A percentile compares a stretch with the other conserved stretches of the same genome.
These are phyloP conservation scores for Fusarium fujikuroi DNA, from an alignment of 2,329 filamentous ascomycete genomes.

Conservation along the genomic window DNA sequence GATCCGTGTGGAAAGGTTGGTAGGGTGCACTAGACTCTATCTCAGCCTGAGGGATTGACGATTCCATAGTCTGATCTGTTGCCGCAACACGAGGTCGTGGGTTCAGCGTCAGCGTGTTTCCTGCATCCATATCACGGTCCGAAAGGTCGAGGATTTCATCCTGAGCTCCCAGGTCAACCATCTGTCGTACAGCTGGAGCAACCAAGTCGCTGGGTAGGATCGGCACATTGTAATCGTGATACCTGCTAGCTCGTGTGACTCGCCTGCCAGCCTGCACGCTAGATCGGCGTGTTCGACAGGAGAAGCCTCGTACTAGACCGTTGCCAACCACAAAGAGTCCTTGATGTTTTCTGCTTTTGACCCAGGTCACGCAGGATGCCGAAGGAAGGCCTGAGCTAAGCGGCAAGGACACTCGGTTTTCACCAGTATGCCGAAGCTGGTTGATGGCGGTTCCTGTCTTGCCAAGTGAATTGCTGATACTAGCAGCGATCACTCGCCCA, in stretches of 20 bases:
- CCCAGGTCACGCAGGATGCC: conserved; percentile 72
- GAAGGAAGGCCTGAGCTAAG: conserved; percentile 63
- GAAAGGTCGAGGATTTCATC: conserved; percentile 66
- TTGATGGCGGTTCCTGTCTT: conserved; percentile 77
- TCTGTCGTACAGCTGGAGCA: conserved; percentile 65
- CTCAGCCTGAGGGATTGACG: conserved; percentile 79
- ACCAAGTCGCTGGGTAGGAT: conserved; percentile 69
- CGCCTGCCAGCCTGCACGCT: conserved; percentile 64
- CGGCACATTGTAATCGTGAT: conserved; percentile 75
- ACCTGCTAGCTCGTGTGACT: conserved; percentile 65
- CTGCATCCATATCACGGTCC: conserved; percentile 64
- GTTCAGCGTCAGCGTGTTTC: conserved; percentile 64
- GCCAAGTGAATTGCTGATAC: conserved; percentile 78
- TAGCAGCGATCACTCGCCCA: conserved; percentile 76
- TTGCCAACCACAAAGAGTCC: conserved; percentile 73
- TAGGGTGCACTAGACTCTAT: conserved; percentile 97
- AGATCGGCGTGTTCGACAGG: conserved; percentile 65
- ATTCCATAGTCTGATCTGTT: conserved; percentile 63
- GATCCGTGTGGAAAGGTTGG: conserved; percentile 94
- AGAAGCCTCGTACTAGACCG: conserved; percentile 74
- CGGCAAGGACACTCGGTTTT: conserved; percentile 78
- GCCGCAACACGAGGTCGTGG: conserved; percentile 50
- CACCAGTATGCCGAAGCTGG: conserved; percentile 77
- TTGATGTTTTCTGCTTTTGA: conserved; percentile 70
- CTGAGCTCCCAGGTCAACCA: conserved; percentile 61